Conservation (phyloP, 371 early-diverging fungal species). For the Mortierella polycephala region DNA sequence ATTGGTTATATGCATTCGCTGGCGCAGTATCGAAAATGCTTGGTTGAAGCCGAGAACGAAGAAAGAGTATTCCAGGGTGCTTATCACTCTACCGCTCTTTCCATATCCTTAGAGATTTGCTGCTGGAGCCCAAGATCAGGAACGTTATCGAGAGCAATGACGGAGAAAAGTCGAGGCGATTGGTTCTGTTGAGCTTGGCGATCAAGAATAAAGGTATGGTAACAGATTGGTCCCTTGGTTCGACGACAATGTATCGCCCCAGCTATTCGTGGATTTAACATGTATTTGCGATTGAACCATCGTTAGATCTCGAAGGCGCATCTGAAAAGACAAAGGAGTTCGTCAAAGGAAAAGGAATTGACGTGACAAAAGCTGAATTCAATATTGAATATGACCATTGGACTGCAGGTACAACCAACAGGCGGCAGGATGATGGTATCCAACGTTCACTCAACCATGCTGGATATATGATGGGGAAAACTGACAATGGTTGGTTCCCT, state of each 20-base stretch:
- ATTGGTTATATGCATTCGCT: not conserved
- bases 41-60: not conserved
- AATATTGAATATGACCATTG: conserved; percentile 81
- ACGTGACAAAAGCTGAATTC: conserved; percentile 63
- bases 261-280: not conserved
- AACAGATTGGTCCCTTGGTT: not conserved
- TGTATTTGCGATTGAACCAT: not conserved
- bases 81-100: not conserved
- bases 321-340: conserved; percentile 59
- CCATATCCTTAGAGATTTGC: conserved; percentile 62
- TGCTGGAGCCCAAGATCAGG: conserved; percentile 76
- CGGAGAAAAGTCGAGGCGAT: conserved; percentile 63
- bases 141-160: conserved; percentile 73
- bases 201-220: conserved; percentile 52
- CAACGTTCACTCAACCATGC: too few relatives aligned
- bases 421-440: not conserved
- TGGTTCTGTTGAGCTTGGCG: conserved; percentile 69
- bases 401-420: conserved; percentile 68
- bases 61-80: not conserved
- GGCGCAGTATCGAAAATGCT: not conserved
- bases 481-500: not conserved
- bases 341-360: conserved; percentile 62
- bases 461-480: too few relatives aligned
- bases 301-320: conserved; percentile 57
- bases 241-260: not conserved